phyloP scores from a whole-genome alignment of 2,329 filamentous ascomycete species.

The Exophiala sp. region DNA sequence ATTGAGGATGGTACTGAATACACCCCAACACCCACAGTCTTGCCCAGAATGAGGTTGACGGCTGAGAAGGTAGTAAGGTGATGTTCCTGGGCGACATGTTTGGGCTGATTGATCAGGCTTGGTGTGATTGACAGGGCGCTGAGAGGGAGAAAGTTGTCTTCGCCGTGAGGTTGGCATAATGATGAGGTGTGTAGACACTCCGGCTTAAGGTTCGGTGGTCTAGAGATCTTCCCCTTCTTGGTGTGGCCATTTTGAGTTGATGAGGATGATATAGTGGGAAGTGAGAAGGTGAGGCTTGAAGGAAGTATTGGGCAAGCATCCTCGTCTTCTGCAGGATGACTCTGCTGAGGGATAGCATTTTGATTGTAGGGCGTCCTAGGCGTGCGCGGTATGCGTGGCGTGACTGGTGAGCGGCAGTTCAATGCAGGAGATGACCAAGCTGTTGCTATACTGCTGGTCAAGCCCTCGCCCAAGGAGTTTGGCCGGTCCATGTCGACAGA shows the following conservation, averaged over 20 bases:
- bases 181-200: constrained; percentile 8
- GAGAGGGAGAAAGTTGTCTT: constrained; percentile 10
- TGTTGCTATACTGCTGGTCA: constrained; percentile 5
- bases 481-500: constrained; percentile 8
- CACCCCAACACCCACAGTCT: constrained; percentile 42
- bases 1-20: constrained; percentile 57
- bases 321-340: not conserved
- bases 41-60: constrained; percentile 36
- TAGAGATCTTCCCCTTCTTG: constrained; percentile 2
- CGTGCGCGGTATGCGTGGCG: constrained; percentile 6
- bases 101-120: constrained; percentile 11
- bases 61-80: constrained; percentile 21
- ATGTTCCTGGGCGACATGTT: constrained; percentile 1
- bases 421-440: constrained; percentile 7
- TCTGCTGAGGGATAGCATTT: not conserved
- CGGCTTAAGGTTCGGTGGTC: constrained; percentile 5
- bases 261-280: not conserved
- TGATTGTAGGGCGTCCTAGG: not conserved
- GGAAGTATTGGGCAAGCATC: not conserved
- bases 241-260: not conserved
- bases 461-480: constrained; percentile 12
- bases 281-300: not conserved
- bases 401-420: constrained; percentile 7
- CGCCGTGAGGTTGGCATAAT: not conserved
- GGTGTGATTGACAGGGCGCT: constrained; percentile 15